These are phyloP conservation scores for Pseudogymnoascus sp. DNA, from an alignment of 2,329 filamentous ascomycete species.

Conservation along the genomic window DNA sequence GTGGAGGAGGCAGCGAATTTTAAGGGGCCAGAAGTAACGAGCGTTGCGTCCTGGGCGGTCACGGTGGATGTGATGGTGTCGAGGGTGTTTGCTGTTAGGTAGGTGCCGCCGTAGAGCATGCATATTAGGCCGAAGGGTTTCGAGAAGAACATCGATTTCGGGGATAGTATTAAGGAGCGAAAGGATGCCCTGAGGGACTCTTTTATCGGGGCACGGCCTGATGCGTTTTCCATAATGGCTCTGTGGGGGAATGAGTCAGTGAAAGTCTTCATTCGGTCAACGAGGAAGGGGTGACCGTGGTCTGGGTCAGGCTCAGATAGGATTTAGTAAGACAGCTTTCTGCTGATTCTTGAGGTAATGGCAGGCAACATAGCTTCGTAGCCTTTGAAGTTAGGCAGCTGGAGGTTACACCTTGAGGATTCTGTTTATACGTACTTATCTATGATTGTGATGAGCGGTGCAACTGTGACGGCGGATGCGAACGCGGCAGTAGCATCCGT, in stretches of 20 bases:
- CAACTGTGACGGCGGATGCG: slow-evolving; percentile 67
- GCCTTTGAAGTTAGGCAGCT: neutral
- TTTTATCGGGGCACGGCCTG: slow-evolving; percentile 54
- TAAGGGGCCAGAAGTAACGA: slow-evolving; percentile 64
- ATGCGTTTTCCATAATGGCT: slow-evolving; percentile 77
- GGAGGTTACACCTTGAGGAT: neutral
- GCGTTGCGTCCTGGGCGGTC: slow-evolving; percentile 47
- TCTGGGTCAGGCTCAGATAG: neutral
- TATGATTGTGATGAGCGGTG: slow-evolving; percentile 80
- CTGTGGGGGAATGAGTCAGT: slow-evolving; percentile 33
- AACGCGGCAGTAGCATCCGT: slow-evolving; percentile 64
- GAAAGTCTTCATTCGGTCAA: neutral
- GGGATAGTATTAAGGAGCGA: slow-evolving; percentile 48
- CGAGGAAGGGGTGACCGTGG: neutral
- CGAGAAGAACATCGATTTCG: slow-evolving; percentile 55
- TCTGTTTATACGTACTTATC: slow-evolving; percentile 55
- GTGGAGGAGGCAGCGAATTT: slow-evolving; percentile 77
- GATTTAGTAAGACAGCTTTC: neutral
- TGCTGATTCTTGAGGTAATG: neutral
- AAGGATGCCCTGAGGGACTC: slow-evolving; percentile 55
- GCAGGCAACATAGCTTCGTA: slow-evolving; percentile 5
- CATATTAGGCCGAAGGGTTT: slow-evolving; percentile 64
- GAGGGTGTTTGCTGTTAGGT: slow-evolving; percentile 79
- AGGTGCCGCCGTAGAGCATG: slow-evolving; percentile 79
- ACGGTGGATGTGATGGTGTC: slow-evolving; percentile 71